Percentiles rank a stretch among this genome's conserved stretches.
Evolutionary conservation across 2,329 filamentous ascomycete species (phyloP).

Genomic region (Alternaria infectoria): DNA sequence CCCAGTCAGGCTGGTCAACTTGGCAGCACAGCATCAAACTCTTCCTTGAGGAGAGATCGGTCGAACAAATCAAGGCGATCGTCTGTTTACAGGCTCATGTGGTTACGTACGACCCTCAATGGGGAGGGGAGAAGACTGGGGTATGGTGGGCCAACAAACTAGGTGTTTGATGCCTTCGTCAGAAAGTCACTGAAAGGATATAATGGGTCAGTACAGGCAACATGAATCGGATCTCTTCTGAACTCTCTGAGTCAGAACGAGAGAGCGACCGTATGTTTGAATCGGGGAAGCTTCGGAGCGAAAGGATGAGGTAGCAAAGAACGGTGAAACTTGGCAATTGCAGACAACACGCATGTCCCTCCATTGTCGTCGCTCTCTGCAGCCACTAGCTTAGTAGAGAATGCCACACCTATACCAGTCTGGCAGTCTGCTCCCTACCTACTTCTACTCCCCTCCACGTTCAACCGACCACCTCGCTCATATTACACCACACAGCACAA

Average conservation of each 20-base stretch:
- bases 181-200: not conserved
- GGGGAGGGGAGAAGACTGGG: too few relatives aligned
- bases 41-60: not conserved
- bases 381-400: not conserved
- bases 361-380: not conserved
- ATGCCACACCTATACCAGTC: not conserved
- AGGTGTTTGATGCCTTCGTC: fast-evolving
- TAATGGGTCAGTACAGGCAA: not conserved
- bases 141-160: fast-evolving
- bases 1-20: too few relatives aligned
- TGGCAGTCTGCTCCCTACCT: not conserved
- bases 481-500: not conserved
- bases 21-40: fast-evolving
- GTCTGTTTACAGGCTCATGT: not conserved
- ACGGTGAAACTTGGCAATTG: not conserved
- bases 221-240: not conserved
- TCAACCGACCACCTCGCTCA: not conserved
- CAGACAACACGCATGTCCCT: not conserved
- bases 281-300: not conserved
- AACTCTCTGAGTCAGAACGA: not conserved
- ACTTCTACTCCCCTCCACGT: not conserved
- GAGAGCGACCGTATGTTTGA: not conserved
- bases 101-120: too few relatives aligned
- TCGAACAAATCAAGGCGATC: not conserved
- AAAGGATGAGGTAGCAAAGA: not conserved